Evolutionary conservation across 495 filamentous ascomycete genomes (phyloP).

Genomic region (Staphylotrichum longicolle): DNA sequence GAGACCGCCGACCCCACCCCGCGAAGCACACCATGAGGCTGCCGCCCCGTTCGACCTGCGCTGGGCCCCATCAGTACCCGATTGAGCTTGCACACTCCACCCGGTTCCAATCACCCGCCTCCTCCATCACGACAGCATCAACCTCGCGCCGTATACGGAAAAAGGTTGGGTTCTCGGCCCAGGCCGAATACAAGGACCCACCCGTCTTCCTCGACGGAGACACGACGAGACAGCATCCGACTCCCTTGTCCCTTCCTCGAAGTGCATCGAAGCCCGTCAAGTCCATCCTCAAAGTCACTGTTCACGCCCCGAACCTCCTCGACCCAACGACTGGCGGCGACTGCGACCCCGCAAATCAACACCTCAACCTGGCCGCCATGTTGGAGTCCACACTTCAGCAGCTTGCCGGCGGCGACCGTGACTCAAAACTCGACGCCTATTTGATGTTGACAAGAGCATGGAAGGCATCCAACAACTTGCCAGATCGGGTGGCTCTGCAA

Average conservation of each 20-base stretch:
- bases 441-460: conserved; percentile 70
- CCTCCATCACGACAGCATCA: conserved; percentile 61
- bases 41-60: conserved; percentile 26
- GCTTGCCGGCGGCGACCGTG: conserved; percentile 65
- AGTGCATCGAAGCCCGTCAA: conserved; percentile 68
- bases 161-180: conserved; percentile 71
- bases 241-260: conserved; percentile 52
- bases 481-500: conserved; percentile 64
- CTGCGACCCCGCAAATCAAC: conserved; percentile 38
- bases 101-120: conserved; percentile 44
- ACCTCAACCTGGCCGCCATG: conserved; percentile 63
- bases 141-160: conserved; percentile 57
- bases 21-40: conserved; percentile 45
- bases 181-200: conserved; percentile 67
- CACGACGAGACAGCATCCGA: conserved; percentile 38
- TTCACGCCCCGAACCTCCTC: conserved; percentile 45
- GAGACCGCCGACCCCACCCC: conserved; percentile 56
- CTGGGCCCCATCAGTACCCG: conserved; percentile 36
- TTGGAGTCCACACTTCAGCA: conserved; percentile 78
- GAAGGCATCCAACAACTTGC: conserved; percentile 72
- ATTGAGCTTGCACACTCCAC: conserved; percentile 48
- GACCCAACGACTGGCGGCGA: conserved; percentile 38
- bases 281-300: conserved; percentile 78
- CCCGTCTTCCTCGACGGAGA: conserved; percentile 48
- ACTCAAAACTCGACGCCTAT: conserved; percentile 80